Percentiles rank a stretch among this genome's conserved stretches.
Evolutionary conservation across 129 eudicot species (phyloP).

Genomic region (Flaveria brownii): DNA sequence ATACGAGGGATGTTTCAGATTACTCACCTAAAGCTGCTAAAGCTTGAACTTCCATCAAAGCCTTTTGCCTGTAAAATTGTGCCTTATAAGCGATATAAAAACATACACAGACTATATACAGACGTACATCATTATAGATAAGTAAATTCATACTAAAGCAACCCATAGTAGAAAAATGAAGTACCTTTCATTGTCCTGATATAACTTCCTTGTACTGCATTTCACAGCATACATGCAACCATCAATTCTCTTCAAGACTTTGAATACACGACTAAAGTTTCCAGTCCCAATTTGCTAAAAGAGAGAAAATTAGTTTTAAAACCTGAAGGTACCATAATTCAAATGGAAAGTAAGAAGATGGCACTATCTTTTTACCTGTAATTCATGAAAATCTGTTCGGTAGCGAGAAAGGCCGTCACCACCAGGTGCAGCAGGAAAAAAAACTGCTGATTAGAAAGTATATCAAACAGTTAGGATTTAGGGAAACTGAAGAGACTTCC

Average conservation of each 20-base stretch:
- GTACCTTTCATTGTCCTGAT: slow-evolving; percentile 75
- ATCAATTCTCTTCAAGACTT: slow-evolving; percentile 82
- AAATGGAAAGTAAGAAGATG: not conserved
- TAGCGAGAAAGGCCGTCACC: slow-evolving; percentile 88
- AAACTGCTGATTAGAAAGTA: slow-evolving; percentile 44
- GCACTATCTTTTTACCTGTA: slow-evolving; percentile 50
- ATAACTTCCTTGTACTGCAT: slow-evolving; percentile 57
- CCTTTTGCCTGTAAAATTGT: slow-evolving; percentile 64
- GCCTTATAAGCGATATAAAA: slow-evolving; percentile 8
- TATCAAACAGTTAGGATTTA: not conserved
- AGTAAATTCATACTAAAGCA: not conserved
- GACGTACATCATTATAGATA: not conserved
- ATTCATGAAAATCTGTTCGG: slow-evolving; percentile 79
- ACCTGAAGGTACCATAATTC: not conserved
- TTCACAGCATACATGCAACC: slow-evolving; percentile 96
- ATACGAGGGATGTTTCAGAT: not conserved
- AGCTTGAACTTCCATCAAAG: slow-evolving; percentile 98
- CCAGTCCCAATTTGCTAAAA: slow-evolving; percentile 85
- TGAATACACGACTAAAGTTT: slow-evolving; percentile 81
- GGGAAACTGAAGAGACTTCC: not conserved
- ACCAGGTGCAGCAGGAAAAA: slow-evolving; percentile 45
- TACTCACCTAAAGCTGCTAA: slow-evolving; percentile 85
- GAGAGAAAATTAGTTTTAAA: not conserved
- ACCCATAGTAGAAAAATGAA: slow-evolving; percentile 10
- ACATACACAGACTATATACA: not conserved